phyloP scores from a whole-genome alignment of 2,329 filamentous ascomycete genomes.

The Didymella segeticola region DNA sequence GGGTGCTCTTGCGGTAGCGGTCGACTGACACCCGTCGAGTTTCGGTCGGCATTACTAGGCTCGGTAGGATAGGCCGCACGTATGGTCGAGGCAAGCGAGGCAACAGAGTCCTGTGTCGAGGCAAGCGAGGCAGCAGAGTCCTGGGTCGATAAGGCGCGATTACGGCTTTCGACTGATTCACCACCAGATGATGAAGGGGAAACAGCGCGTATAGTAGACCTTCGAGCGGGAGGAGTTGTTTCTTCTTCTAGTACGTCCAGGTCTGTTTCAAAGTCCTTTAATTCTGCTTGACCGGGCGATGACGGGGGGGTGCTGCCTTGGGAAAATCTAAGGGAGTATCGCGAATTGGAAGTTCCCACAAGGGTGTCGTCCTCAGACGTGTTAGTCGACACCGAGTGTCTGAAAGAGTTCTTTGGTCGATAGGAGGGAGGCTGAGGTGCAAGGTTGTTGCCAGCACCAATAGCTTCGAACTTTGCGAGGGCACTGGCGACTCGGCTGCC shows the following conservation, averaged over 20 bases:
- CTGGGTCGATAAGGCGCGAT: conserved; percentile 45
- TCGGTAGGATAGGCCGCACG: conserved; percentile 33
- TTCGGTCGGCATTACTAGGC: conserved; percentile 35
- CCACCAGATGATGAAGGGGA: conserved; percentile 46
- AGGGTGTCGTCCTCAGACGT: conserved; percentile 49
- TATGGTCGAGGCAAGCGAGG: conserved; percentile 43
- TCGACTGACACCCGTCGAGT: conserved; percentile 36
- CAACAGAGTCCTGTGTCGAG: conserved; percentile 45
- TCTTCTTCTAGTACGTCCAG: conserved; percentile 47
- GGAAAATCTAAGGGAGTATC: conserved; percentile 48
- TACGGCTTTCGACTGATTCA: conserved; percentile 37
- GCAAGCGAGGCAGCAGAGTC: conserved; percentile 47
- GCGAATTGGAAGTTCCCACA: conserved; percentile 45
- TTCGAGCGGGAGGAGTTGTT: conserved; percentile 26
- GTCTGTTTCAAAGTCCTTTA: conserved; percentile 37
- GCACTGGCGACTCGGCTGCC: conserved; percentile 45
- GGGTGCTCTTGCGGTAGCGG: conserved; percentile 33
- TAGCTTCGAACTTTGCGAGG: conserved; percentile 45
- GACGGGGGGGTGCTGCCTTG: conserved; percentile 49
- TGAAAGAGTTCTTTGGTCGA: conserved; percentile 40
- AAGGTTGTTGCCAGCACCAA: conserved; percentile 36
- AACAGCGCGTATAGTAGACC: conserved; percentile 48
- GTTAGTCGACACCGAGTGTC: conserved; percentile 48
- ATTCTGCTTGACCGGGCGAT: conserved; percentile 40
- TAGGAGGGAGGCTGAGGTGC: conserved; percentile 43